Base-by-base conservation (phyloP, 164 flowering plant species). In the Annona squamosa region DNA sequence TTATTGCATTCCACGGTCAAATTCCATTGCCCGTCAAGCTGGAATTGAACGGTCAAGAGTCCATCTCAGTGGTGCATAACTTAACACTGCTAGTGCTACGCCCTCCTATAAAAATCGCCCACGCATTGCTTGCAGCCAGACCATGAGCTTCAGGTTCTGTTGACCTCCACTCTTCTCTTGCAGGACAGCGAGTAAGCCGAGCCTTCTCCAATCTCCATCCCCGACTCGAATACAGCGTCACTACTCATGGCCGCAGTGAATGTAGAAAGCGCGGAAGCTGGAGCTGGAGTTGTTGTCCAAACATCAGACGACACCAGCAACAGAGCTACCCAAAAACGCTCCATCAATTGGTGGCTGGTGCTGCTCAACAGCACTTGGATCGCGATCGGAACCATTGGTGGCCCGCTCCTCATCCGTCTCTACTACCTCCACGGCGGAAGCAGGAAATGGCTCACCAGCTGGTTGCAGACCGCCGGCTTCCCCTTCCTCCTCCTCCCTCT, bases 401-500 rank as follows among this genome's bases (percentile, higher is more conserved):
- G 57, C 19, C 71, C 71, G 6, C 59, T 69, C 5, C 57, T 69
- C 47, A 37, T 19, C 5, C 16, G 71, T 6, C 19, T 69, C 62
- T 69, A 69, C 59, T 69, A 41, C 56, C 45, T 69, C 2, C 71
- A 69, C 47, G 71, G 71, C 13, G 71, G 71, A 12, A 16, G 45
- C 4, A 42, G 71, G 13, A 17, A 48, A 48, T 69, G 71, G 71
- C 12, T 69, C 19, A 46, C 71, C 59, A 48, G 57, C 59, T 69
- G 71, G 71, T 5, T 69, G 41, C 57, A 69, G 59, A 69, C 71
- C 56, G 71, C 26, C 2, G 71, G 37, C 17, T 69, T 42, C 17
- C 71, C 71, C 9, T 13, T 69, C 71, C 52, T 69, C 10, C 56
- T 69, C 57, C 46, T 69, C 59, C 71, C 59, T 48, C 59, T 69